phyloP scores from a whole-genome alignment of 345 rosid genomes.

The Camelina laxa region DNA sequence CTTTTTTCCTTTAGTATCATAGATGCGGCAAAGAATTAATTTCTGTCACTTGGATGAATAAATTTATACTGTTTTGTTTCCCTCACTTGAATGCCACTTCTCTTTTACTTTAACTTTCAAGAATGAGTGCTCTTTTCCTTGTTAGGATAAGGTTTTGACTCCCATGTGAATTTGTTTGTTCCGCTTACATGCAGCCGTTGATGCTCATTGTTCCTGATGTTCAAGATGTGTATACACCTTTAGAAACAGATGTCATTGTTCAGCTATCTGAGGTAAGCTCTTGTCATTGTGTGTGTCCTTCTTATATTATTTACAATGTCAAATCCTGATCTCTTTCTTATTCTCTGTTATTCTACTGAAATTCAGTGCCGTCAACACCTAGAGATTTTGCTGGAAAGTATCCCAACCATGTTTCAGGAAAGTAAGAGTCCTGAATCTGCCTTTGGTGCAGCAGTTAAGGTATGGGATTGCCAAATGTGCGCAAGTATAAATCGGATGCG shows the following conservation, averaged over 20 bases:
- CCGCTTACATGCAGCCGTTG: slow-evolving; percentile 73
- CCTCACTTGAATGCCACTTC: slow-evolving; percentile 19
- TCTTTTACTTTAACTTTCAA: slow-evolving; percentile 7
- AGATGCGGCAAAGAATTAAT: slow-evolving; percentile 10
- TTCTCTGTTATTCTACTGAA: slow-evolving; percentile 33
- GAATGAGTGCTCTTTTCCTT: slow-evolving; percentile 10
- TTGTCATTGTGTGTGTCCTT: slow-evolving; percentile 10
- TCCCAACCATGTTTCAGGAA: slow-evolving; percentile 91
- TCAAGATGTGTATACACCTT: slow-evolving; percentile 96
- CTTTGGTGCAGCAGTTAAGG: slow-evolving; percentile 98
- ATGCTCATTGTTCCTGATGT: slow-evolving; percentile 98
- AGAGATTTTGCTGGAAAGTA: slow-evolving; percentile 91
- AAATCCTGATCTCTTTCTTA: background rate
- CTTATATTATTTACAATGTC: background rate
- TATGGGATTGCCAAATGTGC: slow-evolving; percentile 42
- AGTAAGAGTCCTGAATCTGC: slow-evolving; percentile 91
- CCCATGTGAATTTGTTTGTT: slow-evolving; percentile 24
- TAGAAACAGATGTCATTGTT: slow-evolving; percentile 89
- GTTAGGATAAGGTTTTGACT: background rate
- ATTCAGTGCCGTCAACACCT: slow-evolving; percentile 91
- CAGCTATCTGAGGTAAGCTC: slow-evolving; percentile 84
- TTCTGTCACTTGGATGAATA: slow-evolving; percentile 5
- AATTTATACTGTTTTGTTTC: slow-evolving; percentile 1
- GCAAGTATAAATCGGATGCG: slow-evolving; percentile 10
- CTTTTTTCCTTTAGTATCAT: slow-evolving; percentile 22